Evolutionary conservation across 768 basidiomycete genomes (phyloP).

Genomic region (Lactarius indigo): DNA sequence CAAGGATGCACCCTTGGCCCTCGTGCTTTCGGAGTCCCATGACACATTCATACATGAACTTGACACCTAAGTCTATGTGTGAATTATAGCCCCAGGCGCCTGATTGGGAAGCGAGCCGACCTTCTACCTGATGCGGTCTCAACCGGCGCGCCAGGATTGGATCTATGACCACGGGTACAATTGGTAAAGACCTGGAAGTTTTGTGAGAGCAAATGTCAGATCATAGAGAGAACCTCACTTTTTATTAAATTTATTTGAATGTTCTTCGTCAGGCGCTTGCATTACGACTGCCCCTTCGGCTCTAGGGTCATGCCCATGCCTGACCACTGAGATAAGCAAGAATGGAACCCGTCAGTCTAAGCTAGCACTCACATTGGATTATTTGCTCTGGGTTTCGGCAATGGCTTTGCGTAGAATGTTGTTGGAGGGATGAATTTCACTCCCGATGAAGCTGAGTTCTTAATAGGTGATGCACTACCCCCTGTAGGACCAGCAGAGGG

Average conservation of each 20-base stretch:
- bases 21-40: conserved; percentile 93
- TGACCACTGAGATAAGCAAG: conserved; percentile 29
- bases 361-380: conserved; percentile 45
- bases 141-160: conserved; percentile 74
- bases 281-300: conserved; percentile 80
- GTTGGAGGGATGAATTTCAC: conserved; percentile 49
- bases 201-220: neutral
- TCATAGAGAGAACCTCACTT: conserved; percentile 43
- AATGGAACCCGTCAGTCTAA: conserved; percentile 1
- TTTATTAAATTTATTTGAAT: conserved; percentile 64
- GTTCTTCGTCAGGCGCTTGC: conserved; percentile 68
- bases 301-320: conserved; percentile 79
- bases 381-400: conserved; percentile 32
- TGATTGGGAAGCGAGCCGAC: conserved; percentile 34
- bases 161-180: conserved; percentile 86
- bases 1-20: conserved; percentile 91
- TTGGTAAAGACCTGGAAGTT: conserved; percentile 48
- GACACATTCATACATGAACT: conserved; percentile 92
- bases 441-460: conserved; percentile 24
- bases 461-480: conserved; percentile 23
- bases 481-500: conserved; percentile 3
- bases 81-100: neutral
- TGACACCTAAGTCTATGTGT: conserved; percentile 47
- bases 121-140: conserved; percentile 88
- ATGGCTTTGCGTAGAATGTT: conserved; percentile 56